Evolutionary conservation across 179 eudicot species (phyloP), one percentile per base, ranked within the genome.

Genomic region (Pouteria campechiana): DNA sequence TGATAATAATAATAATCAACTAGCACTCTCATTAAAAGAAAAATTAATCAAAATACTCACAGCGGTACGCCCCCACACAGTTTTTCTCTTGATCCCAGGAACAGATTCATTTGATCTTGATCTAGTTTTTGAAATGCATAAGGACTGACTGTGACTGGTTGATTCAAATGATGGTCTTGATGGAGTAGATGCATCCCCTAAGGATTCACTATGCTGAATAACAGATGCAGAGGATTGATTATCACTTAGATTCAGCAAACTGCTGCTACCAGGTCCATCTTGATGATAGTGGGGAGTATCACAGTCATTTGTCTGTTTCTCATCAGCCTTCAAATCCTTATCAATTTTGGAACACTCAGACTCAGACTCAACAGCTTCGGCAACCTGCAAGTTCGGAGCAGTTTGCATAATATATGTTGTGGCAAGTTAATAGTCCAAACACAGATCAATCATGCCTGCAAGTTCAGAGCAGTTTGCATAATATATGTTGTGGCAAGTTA

Each of bases 31-130:
- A n/a, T n/a, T n/a, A n/a, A n/a, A n/a, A n/a, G n/a, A n/a, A n/a
- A n/a, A n/a, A n/a, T n/a, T n/a, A n/a, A n/a, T n/a, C n/a, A n/a
- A n/a, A n/a, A 20, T 53, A 70, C 96, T 83, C 52, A 80, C 94
- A 32, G 79, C 42, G 48, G 68, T 50, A 15, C 79, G 78, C 38
- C 90, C 94, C 81, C 78, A 79, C 47, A 50, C 38, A 53, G 76
- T 37, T 9, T 68, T 58, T 4, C 60, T 60, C 22, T 50, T 56
- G 41, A 32, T 51, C 37, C 67, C 44, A 46, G 43, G 61, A 3
- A 20, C 53, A 37, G 64, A 51, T 40, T 56, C 80, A 37, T 50
- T 44, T 38, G 58, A n/a, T 54, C 25, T 32, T 32, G 62, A 30
- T 32, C 65, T 21, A 30, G 76, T 32, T 37, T 23, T 50, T 43